phyloP scores from a whole-genome alignment of 441 rosid genomes.

The Raphanus hybrid region DNA sequence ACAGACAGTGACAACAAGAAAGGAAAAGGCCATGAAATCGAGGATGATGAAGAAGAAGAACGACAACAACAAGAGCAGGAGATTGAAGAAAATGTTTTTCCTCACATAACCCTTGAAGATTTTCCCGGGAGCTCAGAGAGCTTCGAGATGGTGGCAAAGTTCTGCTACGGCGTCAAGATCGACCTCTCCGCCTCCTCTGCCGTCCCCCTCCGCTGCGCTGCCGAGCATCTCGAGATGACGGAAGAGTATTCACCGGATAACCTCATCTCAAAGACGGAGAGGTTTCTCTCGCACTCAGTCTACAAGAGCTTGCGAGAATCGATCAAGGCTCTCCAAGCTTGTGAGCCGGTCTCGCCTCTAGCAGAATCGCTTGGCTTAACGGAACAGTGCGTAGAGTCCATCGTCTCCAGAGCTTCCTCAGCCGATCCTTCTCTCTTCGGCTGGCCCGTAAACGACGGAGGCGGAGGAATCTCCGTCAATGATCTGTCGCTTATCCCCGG shows the following conservation, averaged over 20 bases:
- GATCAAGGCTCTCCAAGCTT: constrained; percentile 63
- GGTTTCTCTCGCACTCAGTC: constrained; percentile 56
- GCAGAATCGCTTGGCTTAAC: constrained; percentile 58
- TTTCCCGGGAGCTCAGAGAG: constrained; percentile 77
- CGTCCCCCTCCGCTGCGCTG: constrained; percentile 74
- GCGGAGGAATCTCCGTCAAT: constrained; percentile 2
- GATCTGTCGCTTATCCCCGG: constrained; percentile 17
- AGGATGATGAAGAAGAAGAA: constrained; percentile 19
- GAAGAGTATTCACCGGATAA: constrained; percentile 68
- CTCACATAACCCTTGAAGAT: constrained; percentile 50
- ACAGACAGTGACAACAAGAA: constrained; percentile 25
- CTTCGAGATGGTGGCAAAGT: constrained; percentile 71
- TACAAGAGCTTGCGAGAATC: constrained; percentile 61
- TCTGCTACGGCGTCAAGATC: constrained; percentile 76
- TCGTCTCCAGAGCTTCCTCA: constrained; percentile 56
- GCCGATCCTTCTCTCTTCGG: constrained; percentile 77
- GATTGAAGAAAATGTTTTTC: constrained; percentile 44
- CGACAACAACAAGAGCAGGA: constrained; percentile 36
- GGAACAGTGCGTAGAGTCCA: constrained; percentile 55
- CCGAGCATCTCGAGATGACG: constrained; percentile 71
- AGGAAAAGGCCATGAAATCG: constrained; percentile 39
- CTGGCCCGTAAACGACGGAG: constrained; percentile 71
- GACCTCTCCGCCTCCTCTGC: constrained; percentile 57
- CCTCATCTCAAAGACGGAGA: constrained; percentile 61
- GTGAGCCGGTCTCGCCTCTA: constrained; percentile 52